Evolutionary conservation across 2,329 filamentous ascomycete genomes (phyloP).

Genomic region (Penicillium sp.): DNA sequence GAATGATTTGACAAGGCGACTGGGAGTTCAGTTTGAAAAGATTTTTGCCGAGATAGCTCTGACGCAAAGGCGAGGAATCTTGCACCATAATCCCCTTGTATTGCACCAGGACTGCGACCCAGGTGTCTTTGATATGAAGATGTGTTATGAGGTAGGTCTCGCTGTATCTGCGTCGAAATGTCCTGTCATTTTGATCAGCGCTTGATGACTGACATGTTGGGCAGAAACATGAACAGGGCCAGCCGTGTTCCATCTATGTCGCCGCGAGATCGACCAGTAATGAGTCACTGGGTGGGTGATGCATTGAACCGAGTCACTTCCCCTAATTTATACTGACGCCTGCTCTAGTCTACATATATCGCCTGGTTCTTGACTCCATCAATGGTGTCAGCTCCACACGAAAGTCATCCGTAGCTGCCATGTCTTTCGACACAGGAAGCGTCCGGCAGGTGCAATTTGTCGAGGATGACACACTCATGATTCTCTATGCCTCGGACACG

Average conservation of each 20-base stretch:
- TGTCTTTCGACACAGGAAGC: constrained; percentile 30
- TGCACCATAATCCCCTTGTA: constrained; percentile 55
- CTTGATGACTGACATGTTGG: not conserved
- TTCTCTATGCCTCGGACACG: constrained; percentile 47
- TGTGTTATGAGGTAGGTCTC: constrained; percentile 47
- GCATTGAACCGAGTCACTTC: not conserved
- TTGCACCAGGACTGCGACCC: constrained; percentile 38
- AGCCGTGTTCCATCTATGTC: constrained; percentile 29
- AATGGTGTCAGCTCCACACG: constrained; percentile 54
- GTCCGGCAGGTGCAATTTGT: constrained; percentile 62
- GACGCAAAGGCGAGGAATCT: constrained; percentile 61
- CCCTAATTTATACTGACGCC: constrained; percentile 7
- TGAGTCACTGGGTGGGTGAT: constrained; percentile 27
- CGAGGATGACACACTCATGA: constrained; percentile 54
- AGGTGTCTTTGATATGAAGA: constrained; percentile 50
- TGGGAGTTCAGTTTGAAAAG: constrained; percentile 52
- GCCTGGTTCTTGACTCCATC: constrained; percentile 46
- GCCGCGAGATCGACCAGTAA: constrained; percentile 30
- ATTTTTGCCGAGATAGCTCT: constrained; percentile 65
- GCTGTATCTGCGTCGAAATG: no score
- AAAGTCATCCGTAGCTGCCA: constrained; percentile 23
- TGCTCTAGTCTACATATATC: constrained; percentile 53
- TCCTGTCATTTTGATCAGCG: no score
- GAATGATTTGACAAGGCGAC: constrained; percentile 57
- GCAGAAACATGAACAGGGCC: constrained; percentile 22